These are phyloP conservation scores for Akanthomyces uredinophilus DNA, from an alignment of 2,329 filamentous ascomycete species.

Conservation along the genomic window DNA sequence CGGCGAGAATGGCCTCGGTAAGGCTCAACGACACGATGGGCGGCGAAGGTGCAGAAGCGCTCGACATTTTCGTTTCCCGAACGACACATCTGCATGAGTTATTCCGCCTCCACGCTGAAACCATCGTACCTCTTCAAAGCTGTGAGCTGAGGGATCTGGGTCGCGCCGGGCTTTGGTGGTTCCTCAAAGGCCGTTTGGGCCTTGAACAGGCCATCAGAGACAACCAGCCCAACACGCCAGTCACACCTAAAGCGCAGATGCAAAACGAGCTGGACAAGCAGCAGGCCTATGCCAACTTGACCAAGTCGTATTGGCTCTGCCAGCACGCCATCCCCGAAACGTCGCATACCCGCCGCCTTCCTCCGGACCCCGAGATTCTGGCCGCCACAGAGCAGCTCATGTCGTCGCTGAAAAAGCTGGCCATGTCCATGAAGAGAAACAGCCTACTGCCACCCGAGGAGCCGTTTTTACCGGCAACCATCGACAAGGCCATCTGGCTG, in stretches of 20 bases:
- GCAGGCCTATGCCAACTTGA: constrained; percentile 80
- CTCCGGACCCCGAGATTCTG: constrained; percentile 42
- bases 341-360: constrained; percentile 36
- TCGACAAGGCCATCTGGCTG: constrained; percentile 79
- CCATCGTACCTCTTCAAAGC: constrained; percentile 59
- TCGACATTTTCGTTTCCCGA: constrained; percentile 64
- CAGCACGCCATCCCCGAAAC: constrained; percentile 50
- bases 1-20: constrained; percentile 31
- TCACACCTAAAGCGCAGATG: constrained; percentile 44
- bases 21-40: constrained; percentile 37
- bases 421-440: constrained; percentile 80
- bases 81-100: constrained; percentile 70
- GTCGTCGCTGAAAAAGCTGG: constrained; percentile 65
- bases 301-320: constrained; percentile 81
- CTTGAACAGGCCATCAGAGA: constrained; percentile 69
- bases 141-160: constrained; percentile 63
- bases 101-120: constrained; percentile 73
- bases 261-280: constrained; percentile 54
- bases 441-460: constrained; percentile 68
- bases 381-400: constrained; percentile 52
- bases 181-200: constrained; percentile 70
- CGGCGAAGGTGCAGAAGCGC: constrained; percentile 57
- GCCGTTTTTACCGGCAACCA: constrained; percentile 65
- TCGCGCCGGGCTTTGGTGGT: constrained; percentile 81
- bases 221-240: constrained; percentile 35